Percentiles rank a stretch among this genome's conserved stretches.
These are phyloP conservation scores for Angomonas deanei DNA, from an alignment of 208 protist genomes.

Conservation along the genomic window DNA sequence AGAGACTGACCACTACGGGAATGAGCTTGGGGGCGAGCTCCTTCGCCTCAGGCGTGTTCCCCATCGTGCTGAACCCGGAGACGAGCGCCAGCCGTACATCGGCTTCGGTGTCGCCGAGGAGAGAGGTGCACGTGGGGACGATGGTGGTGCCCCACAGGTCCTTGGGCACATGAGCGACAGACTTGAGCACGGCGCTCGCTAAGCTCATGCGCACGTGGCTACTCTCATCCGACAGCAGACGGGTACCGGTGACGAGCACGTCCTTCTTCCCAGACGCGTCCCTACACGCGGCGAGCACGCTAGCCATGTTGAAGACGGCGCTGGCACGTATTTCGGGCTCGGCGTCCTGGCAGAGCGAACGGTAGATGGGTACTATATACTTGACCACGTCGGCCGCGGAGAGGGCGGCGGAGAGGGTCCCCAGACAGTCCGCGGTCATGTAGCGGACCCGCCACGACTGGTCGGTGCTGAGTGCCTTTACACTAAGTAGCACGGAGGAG, in stretches of 20 bases:
- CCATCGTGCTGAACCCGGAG: constrained; percentile 82
- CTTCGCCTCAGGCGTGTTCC: constrained; percentile 73
- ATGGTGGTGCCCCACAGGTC: constrained; percentile 72
- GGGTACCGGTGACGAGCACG: constrained; percentile 62
- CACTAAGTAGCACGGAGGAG: constrained; percentile 66
- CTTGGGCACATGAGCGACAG: constrained; percentile 60
- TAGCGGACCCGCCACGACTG: constrained; percentile 98
- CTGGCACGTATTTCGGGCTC: constrained; percentile 85
- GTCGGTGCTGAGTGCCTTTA: constrained; percentile 82
- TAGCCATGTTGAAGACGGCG: constrained; percentile 77
- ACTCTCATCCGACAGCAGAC: constrained; percentile 63
- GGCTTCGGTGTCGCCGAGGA: constrained; percentile 73
- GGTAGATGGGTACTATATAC: constrained; percentile 67
- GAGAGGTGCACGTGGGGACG: constrained; percentile 69
- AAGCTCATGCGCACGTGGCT: constrained; percentile 81
- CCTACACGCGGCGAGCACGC: constrained; percentile 48
- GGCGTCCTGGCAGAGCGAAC: constrained; percentile 67
- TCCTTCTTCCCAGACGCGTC: constrained; percentile 60
- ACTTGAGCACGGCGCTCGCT: constrained; percentile 78
- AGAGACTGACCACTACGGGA: constrained; percentile 74
- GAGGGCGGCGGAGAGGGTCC: constrained; percentile 50
- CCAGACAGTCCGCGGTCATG: constrained; percentile 96
- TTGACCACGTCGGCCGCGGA: constrained; percentile 54
- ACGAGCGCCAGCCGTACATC: constrained; percentile 84
- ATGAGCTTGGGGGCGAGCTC: constrained; percentile 79